Evolutionary conservation across 495 filamentous ascomycete genomes (phyloP).

Genomic region (Paragyromitra xinjiangensis): DNA sequence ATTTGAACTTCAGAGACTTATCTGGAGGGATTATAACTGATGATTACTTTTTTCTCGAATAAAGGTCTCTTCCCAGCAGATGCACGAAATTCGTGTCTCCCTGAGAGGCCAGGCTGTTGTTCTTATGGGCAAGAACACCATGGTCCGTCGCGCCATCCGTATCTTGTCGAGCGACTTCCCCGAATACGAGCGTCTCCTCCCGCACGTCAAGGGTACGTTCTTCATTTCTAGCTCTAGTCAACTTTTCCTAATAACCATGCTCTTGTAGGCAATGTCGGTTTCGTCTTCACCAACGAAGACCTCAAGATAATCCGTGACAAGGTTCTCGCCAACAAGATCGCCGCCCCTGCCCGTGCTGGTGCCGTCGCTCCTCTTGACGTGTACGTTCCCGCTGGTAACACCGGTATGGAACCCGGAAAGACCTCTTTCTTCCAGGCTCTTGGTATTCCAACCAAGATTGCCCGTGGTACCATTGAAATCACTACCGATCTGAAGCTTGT

Average conservation of each 20-base stretch:
- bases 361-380: slow-evolving; percentile 90
- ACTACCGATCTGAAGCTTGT: slow-evolving; percentile 97
- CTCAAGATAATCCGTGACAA: slow-evolving; percentile 90
- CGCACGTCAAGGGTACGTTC: slow-evolving; percentile 80
- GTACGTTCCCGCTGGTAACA: slow-evolving; percentile 95
- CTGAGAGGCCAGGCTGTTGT: slow-evolving; percentile 90
- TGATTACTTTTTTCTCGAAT: slow-evolving; percentile 13
- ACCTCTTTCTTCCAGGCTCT: slow-evolving; percentile 99
- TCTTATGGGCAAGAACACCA: slow-evolving; percentile 99
- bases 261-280: slow-evolving; percentile 84
- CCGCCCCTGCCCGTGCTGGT: slow-evolving; percentile 95
- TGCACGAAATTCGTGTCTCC: slow-evolving; percentile 97
- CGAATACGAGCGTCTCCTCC: slow-evolving; percentile 96
- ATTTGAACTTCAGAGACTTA: not conserved
- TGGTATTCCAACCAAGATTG: slow-evolving; percentile 99
- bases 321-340: slow-evolving; percentile 95
- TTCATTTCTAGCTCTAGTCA: not conserved
- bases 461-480: slow-evolving; percentile 99
- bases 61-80: slow-evolving; percentile 92
- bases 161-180: slow-evolving; percentile 89
- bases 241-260: slow-evolving; percentile 10
- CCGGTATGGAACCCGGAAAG: slow-evolving; percentile 99
- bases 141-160: slow-evolving; percentile 98
- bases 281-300: slow-evolving; percentile 98
- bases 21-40: slow-evolving; percentile 55